These are phyloP conservation scores for Teratosphaeria epicoccoides DNA, from an alignment of 2,329 filamentous ascomycete species.

Conservation along the genomic window DNA sequence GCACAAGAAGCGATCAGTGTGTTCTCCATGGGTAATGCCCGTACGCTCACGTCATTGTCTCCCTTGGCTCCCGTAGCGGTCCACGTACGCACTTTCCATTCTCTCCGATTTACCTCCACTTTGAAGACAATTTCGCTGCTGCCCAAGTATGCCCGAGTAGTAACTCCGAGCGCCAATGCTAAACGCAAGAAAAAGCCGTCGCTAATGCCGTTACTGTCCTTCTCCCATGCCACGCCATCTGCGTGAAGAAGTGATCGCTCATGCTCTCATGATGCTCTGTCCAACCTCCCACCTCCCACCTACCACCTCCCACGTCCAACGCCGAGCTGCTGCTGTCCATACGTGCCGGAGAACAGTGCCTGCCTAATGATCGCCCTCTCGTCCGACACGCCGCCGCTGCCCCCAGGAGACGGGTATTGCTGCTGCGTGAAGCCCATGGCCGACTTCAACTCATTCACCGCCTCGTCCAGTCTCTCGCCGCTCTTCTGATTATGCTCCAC, in stretches of 20 bases:
- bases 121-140: neutral
- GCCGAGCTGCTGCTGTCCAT: conserved; percentile 43
- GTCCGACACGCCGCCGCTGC: conserved; percentile 18
- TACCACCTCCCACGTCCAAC: conserved; percentile 39
- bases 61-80: too few species aligned
- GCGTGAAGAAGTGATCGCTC: neutral
- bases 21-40: too few species aligned
- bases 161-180: neutral
- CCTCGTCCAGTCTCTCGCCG: conserved; percentile 67
- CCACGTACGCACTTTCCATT: too few species aligned
- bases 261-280: neutral
- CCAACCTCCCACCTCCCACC: neutral
- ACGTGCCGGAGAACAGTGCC: conserved; percentile 29
- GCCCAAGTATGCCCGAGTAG: neutral
- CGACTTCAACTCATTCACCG: conserved; percentile 63
- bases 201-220: too few species aligned
- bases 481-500: conserved; percentile 80
- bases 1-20: too few species aligned
- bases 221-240: neutral
- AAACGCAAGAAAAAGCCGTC: neutral
- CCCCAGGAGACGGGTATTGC: conserved; percentile 18
- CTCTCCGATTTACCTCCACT: too few species aligned
- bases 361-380: conserved; percentile 42
- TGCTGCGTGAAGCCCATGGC: conserved; percentile 68
- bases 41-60: too few species aligned